A percentile compares a stretch with the other conserved stretches of the same genome.
Conservation (phyloP, 352 stramenopile species). For the Thalassiosira gravida region DNA sequence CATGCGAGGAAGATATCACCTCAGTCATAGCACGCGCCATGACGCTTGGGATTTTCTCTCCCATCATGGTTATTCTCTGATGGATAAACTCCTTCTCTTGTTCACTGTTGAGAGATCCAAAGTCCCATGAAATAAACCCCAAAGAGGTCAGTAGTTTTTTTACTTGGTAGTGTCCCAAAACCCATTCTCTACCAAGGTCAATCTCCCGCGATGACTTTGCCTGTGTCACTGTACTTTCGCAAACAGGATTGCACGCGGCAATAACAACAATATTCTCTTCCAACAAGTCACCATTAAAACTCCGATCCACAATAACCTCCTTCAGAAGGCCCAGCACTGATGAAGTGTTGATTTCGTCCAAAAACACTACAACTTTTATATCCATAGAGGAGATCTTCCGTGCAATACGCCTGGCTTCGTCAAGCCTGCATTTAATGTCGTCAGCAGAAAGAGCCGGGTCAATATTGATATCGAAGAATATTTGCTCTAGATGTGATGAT, state of each 20-base stretch:
- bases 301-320: conserved; percentile 75
- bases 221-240: conserved; percentile 23
- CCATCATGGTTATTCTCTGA: conserved; percentile 51
- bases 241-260: conserved; percentile 71
- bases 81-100: conserved; percentile 76
- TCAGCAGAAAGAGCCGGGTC: conserved; percentile 47
- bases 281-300: conserved; percentile 50
- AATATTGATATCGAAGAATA: conserved; percentile 69
- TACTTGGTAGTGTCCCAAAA: conserved; percentile 60
- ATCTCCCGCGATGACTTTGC: conserved; percentile 31
- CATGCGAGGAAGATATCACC: conserved; percentile 47
- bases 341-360: conserved; percentile 78
- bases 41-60: conserved; percentile 36
- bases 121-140: conserved; percentile 56
- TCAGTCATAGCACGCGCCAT: conserved; percentile 46
- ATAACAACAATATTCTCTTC: conserved; percentile 70
- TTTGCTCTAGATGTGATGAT: conserved; percentile 45
- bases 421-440: conserved; percentile 45
- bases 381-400: conserved; percentile 19
- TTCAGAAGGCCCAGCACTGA: conserved; percentile 70
- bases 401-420: conserved; percentile 36
- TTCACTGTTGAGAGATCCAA: conserved; percentile 52
- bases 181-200: conserved; percentile 54
- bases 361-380: conserved; percentile 62
- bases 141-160: conserved; percentile 39